A percentile compares a stretch with the other conserved stretches of the same genome.
Conservation (phyloP, 1,284 basidiomycete species). For the Ganoderma boninense region DNA sequence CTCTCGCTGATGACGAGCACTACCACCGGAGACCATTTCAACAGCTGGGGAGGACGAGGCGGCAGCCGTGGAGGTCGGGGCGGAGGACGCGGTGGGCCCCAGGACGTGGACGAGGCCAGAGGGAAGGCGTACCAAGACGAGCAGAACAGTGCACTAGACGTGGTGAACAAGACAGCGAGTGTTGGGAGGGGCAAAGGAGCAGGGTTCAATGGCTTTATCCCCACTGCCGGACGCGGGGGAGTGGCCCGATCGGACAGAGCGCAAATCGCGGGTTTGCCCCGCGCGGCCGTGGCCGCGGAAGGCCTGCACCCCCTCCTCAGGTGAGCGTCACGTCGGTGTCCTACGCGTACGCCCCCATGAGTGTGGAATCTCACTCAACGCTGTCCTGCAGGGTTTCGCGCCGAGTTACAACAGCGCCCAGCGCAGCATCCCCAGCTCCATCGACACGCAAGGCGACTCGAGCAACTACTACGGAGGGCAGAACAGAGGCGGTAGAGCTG, state of each 20-base stretch:
- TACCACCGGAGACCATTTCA: background rate
- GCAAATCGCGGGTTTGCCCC: background rate
- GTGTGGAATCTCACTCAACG: background rate
- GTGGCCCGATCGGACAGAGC: background rate
- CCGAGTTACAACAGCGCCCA: background rate
- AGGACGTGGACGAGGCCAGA: slow-evolving; percentile 4
- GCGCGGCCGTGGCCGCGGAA: background rate
- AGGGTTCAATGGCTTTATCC: background rate
- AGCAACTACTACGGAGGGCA: background rate
- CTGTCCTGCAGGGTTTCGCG: background rate
- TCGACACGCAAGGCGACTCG: background rate
- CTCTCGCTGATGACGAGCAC: background rate
- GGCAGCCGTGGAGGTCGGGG: background rate
- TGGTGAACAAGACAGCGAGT: background rate
- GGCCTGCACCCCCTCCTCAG: background rate
- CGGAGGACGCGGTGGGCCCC: background rate
- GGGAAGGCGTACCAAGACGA: background rate
- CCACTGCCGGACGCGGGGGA: background rate
- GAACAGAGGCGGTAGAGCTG: background rate
- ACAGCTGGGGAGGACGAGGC: slow-evolving; percentile 1
- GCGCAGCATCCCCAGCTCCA: background rate
- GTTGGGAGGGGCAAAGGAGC: background rate
- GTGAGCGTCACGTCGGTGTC: background rate
- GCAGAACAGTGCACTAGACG: background rate
- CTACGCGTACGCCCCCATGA: background rate